These are phyloP conservation scores for Breynia disticha DNA, from an alignment of 441 rosid genomes.

Conservation along the genomic window DNA sequence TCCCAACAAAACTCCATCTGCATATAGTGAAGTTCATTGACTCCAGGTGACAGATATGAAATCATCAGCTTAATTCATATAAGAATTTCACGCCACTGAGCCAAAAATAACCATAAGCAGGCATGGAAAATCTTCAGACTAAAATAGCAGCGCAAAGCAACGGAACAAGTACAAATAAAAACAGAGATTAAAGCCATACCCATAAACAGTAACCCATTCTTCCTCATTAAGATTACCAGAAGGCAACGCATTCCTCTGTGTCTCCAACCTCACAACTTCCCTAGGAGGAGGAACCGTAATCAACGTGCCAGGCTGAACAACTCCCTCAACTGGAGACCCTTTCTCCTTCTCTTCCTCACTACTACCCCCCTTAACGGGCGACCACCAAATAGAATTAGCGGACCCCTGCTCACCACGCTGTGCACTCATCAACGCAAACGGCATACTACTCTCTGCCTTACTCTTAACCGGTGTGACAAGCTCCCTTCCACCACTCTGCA, in stretches of 20 bases:
- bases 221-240: slow-evolving; percentile 75
- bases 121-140: neutral
- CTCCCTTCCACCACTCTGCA: slow-evolving; percentile 42
- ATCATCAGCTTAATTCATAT: no score
- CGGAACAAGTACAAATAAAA: neutral
- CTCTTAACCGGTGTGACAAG: slow-evolving; percentile 44
- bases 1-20: no score
- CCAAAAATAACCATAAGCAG: no score
- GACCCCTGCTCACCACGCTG: slow-evolving; percentile 59
- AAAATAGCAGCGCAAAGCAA: neutral
- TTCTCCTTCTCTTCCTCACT: slow-evolving; percentile 74
- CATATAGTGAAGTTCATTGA: no score
- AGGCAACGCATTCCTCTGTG: slow-evolving; percentile 54
- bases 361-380: slow-evolving; percentile 40
- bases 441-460: slow-evolving; percentile 46
- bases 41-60: no score
- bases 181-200: slow-evolving; percentile 34
- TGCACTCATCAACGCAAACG: slow-evolving; percentile 46
- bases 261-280: slow-evolving; percentile 92
- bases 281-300: slow-evolving; percentile 82
- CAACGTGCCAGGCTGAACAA: slow-evolving; percentile 70
- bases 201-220: slow-evolving; percentile 97
- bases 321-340: slow-evolving; percentile 88
- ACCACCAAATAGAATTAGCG: slow-evolving; percentile 65
- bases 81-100: no score